These are phyloP conservation scores for Brettanomyces bruxellensis DNA, from an alignment of 805 yeast genomes.

Conservation along the genomic window DNA sequence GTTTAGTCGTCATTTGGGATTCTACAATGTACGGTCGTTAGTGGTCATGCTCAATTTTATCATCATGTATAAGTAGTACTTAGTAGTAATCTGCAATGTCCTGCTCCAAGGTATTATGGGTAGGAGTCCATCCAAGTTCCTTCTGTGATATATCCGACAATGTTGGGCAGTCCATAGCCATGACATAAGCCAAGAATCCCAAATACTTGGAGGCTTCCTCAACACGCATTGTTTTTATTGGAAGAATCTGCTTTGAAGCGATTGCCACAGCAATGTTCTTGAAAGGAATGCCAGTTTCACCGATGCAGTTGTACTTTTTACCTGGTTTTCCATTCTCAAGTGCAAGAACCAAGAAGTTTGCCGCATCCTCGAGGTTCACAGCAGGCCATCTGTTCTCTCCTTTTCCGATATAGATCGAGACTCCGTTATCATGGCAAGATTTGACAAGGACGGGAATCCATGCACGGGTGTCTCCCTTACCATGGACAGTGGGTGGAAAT, in stretches of 20 bases:
- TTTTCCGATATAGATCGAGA: neutral
- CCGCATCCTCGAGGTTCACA: neutral
- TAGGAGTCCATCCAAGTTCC: conserved; percentile 1
- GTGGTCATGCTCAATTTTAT: neutral
- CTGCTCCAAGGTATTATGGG: neutral
- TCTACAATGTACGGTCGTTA: too few species aligned
- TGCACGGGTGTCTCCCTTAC: neutral
- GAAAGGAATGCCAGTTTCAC: neutral
- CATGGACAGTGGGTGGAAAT: neutral
- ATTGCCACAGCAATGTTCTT: neutral
- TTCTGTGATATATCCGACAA: neutral
- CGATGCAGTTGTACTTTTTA: neutral
- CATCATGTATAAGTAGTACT: neutral
- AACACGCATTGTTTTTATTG: neutral
- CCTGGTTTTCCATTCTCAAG: neutral
- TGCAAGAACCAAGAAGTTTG: neutral
- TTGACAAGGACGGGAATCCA: neutral
- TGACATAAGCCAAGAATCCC: neutral
- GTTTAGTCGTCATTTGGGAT: too few species aligned
- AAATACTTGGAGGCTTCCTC: neutral
- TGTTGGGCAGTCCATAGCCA: neutral
- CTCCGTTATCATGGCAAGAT: neutral
- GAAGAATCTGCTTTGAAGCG: neutral
- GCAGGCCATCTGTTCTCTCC: conserved; percentile 1
- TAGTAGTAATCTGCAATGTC: neutral